These are phyloP conservation scores for Globisporangium alternatum DNA, from an alignment of 352 stramenopile species.

Conservation along the genomic window DNA sequence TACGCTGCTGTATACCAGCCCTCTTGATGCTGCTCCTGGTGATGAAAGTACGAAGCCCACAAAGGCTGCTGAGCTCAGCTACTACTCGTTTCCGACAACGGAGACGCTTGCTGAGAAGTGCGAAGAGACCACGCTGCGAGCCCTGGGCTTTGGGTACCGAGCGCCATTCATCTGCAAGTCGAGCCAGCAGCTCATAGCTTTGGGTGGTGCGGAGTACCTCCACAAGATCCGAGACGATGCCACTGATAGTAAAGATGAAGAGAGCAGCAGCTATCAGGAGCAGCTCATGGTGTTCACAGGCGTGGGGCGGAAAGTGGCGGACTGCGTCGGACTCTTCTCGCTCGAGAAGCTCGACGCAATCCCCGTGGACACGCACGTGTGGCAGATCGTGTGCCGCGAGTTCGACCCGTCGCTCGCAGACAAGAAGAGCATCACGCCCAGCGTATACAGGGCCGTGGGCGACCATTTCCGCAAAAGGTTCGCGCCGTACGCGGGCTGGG, in stretches of 20 bases:
- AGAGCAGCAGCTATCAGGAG: slow-evolving; percentile 33
- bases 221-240: slow-evolving; percentile 38
- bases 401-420: slow-evolving; percentile 45
- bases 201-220: slow-evolving; percentile 68
- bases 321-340: slow-evolving; percentile 97
- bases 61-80: slow-evolving; percentile 14
- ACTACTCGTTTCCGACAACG: slow-evolving; percentile 92
- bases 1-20: slow-evolving; percentile 43
- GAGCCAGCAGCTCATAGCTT: slow-evolving; percentile 57
- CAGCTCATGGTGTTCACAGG: slow-evolving; percentile 72
- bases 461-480: slow-evolving; percentile 94
- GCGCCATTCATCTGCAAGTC: slow-evolving; percentile 88
- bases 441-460: slow-evolving; percentile 85
- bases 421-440: slow-evolving; percentile 83
- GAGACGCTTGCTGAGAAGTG: slow-evolving; percentile 61
- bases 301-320: slow-evolving; percentile 94
- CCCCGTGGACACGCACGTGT: slow-evolving; percentile 97
- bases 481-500: slow-evolving; percentile 90
- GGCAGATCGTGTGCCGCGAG: slow-evolving; percentile 92
- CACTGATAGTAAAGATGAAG: neutral
- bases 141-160: slow-evolving; percentile 88
- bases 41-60: neutral
- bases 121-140: slow-evolving; percentile 82
- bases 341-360: slow-evolving; percentile 91
- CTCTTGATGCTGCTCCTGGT: slow-evolving; percentile 6